These are phyloP conservation scores for Starmerella kuoi DNA, from an alignment of 805 yeast genomes.

Conservation along the genomic window DNA sequence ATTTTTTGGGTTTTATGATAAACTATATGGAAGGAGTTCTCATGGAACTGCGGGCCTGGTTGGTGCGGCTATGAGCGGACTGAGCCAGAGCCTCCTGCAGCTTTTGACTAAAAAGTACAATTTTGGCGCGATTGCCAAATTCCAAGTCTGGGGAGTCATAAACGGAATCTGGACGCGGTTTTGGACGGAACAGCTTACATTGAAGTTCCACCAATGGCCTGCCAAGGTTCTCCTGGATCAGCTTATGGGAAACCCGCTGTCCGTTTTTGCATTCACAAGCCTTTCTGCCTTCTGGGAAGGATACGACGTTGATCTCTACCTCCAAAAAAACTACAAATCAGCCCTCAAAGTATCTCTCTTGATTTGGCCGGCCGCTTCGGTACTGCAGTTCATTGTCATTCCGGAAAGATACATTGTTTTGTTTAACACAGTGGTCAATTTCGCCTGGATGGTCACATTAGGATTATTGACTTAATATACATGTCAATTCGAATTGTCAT, in stretches of 20 bases:
- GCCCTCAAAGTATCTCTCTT: constrained; percentile 22
- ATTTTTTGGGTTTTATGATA: constrained; percentile 21
- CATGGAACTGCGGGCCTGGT: constrained; percentile 28
- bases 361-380: constrained; percentile 25
- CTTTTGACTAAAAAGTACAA: constrained; percentile 19
- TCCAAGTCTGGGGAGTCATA: constrained; percentile 31
- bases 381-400: constrained; percentile 19
- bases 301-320: constrained; percentile 25
- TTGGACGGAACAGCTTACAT: constrained; percentile 29
- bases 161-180: constrained; percentile 30
- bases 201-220: constrained; percentile 18
- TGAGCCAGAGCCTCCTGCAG: constrained; percentile 28
- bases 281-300: constrained; percentile 31
- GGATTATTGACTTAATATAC: constrained; percentile 17
- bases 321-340: constrained; percentile 23
- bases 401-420: constrained; percentile 20
- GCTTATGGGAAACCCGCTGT: constrained; percentile 27
- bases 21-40: constrained; percentile 21
- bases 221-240: constrained; percentile 27
- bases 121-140: constrained; percentile 23
- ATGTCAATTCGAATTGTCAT: no score
- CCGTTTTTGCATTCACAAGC: constrained; percentile 26
- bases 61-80: constrained; percentile 26
- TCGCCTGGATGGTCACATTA: constrained; percentile 27
- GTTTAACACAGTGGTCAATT: constrained; percentile 19